phyloP scores from a whole-genome alignment of 768 basidiomycete species.

The Suillus variegatus region DNA sequence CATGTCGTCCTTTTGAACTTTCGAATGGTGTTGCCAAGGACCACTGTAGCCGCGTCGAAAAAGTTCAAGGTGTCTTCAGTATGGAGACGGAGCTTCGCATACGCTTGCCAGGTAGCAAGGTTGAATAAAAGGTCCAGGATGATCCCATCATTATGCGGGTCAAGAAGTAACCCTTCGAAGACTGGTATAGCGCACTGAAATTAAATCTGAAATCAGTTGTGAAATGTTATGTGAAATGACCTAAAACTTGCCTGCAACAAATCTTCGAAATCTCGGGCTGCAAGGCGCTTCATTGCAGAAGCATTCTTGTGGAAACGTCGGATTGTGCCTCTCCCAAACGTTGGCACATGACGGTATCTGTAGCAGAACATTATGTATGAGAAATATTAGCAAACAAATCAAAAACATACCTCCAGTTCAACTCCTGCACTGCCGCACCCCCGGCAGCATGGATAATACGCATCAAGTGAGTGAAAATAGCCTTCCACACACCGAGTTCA shows the following conservation, averaged over 20 bases:
- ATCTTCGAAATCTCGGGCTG: too few species aligned
- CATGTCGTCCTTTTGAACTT: constrained; percentile 25
- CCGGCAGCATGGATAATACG: constrained; percentile 20
- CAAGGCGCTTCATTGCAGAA: too few species aligned
- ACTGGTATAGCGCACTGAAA: constrained; percentile 35
- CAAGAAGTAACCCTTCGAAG: constrained; percentile 37
- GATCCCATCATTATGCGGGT: constrained; percentile 16
- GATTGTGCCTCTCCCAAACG: too few species aligned
- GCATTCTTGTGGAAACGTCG: too few species aligned
- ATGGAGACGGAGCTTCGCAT: constrained; percentile 36
- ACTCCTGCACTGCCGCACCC: background rate
- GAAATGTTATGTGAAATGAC: too few species aligned
- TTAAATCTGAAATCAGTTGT: background rate
- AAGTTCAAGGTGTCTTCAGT: constrained; percentile 19
- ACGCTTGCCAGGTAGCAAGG: constrained; percentile 34
- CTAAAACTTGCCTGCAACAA: too few species aligned
- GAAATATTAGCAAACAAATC: too few species aligned
- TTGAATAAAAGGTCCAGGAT: constrained; percentile 27
- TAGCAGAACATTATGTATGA: too few species aligned
- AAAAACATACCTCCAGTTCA: constrained; percentile 23
- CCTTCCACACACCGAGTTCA: constrained; percentile 41
- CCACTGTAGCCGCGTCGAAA: constrained; percentile 23
- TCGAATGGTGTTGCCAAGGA: constrained; percentile 23
- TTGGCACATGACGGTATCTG: constrained; percentile 27
- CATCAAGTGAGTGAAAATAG: constrained; percentile 24